Conservation (phyloP, 2,329 filamentous ascomycete species). For the Diaporthe australafricana region DNA sequence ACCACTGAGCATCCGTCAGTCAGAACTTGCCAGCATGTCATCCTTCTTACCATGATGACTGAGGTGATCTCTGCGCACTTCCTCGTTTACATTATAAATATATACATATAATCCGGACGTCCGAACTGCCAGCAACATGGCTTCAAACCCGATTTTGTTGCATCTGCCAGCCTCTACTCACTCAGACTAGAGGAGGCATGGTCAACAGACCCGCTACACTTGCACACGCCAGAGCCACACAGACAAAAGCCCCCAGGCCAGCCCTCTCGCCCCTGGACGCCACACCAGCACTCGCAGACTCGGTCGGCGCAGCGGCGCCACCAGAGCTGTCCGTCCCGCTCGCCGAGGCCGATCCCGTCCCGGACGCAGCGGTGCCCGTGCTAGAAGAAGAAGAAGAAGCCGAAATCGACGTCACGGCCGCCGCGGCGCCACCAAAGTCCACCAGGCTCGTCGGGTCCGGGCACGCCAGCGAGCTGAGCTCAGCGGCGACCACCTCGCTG, state of each 20-base stretch:
- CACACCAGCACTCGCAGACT: neutral
- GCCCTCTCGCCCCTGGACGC: neutral
- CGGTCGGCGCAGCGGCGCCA: no score
- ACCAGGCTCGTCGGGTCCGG: neutral
- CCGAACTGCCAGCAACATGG: neutral
- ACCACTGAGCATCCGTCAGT: no score
- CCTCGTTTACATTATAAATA: no score
- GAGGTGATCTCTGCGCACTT: no score
- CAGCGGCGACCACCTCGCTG: no score
- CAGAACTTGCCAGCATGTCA: no score
- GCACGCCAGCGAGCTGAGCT: neutral
- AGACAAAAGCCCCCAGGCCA: neutral
- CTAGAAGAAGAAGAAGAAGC: neutral
- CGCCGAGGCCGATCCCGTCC: neutral
- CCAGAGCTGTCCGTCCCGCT: neutral
- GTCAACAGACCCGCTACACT: neutral
- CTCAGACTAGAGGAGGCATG: neutral
- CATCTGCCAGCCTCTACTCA: neutral
- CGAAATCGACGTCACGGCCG: neutral
- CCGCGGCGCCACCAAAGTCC: neutral
- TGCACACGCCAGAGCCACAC: neutral
- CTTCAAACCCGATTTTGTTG: neutral
- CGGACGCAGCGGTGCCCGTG: neutral
- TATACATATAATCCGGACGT: neutral
- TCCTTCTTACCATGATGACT: no score